Conservation (phyloP, 768 basidiomycete genomes). For the Tylopilus subfusipes region DNA sequence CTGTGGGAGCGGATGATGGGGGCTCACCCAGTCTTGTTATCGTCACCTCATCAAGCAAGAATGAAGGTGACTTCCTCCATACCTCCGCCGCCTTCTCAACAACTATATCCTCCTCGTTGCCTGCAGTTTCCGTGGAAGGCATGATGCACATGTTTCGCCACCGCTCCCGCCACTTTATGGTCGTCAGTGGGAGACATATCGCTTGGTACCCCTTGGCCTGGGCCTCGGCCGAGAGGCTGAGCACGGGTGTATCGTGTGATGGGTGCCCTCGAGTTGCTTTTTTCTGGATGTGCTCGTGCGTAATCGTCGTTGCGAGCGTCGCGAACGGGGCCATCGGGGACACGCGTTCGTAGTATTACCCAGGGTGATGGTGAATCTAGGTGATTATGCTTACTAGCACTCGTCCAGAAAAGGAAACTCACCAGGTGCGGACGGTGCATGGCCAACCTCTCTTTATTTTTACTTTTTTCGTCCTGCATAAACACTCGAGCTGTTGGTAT, state of each 20-base stretch:
- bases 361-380: constrained; percentile 8
- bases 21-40: constrained; percentile 71
- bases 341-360: constrained; percentile 15
- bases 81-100: constrained; percentile 69
- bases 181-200: constrained; percentile 86
- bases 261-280: constrained; percentile 14
- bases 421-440: constrained; percentile 18
- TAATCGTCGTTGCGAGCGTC: constrained; percentile 26
- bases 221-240: constrained; percentile 49
- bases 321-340: constrained; percentile 26
- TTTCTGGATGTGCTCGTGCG: constrained; percentile 40
- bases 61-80: constrained; percentile 83
- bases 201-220: constrained; percentile 68
- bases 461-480: no score
- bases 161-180: constrained; percentile 76
- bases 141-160: constrained; percentile 90
- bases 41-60: constrained; percentile 81
- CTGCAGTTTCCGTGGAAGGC: constrained; percentile 38
- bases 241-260: constrained; percentile 45
- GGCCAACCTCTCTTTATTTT: constrained; percentile 1
- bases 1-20: constrained; percentile 10
- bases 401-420: constrained; percentile 20
- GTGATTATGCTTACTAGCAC: background rate
- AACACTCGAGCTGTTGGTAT: no score
- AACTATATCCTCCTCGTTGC: constrained; percentile 37